Percentiles rank a stretch among this genome's conserved stretches.
Evolutionary conservation across 768 basidiomycete species (phyloP).

Genomic region (Holtermannia corniformis): DNA sequence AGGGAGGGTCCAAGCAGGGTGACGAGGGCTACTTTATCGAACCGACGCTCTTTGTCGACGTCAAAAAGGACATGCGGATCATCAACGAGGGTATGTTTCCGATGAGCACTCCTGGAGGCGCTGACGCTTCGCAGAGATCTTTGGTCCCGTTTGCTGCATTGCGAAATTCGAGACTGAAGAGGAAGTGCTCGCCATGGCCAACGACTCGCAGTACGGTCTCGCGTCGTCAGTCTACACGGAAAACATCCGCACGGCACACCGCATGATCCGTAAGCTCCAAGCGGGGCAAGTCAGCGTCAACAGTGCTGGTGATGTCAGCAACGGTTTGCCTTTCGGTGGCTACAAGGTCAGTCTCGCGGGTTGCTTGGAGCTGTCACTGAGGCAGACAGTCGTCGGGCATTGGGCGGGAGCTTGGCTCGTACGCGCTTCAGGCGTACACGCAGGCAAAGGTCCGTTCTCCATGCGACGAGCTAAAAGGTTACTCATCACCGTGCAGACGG

Average conservation of each 20-base stretch:
- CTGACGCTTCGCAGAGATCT: slow-evolving; percentile 55
- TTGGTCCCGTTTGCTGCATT: slow-evolving; percentile 82
- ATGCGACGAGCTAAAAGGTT: no score
- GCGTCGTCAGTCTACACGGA: slow-evolving; percentile 68
- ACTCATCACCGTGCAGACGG: no score
- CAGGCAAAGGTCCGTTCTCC: slow-evolving; percentile 2
- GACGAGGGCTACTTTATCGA: slow-evolving; percentile 69
- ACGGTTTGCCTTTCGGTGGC: slow-evolving; percentile 2
- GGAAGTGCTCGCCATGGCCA: slow-evolving; percentile 59
- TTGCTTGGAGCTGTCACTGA: neutral
- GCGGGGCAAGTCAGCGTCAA: slow-evolving; percentile 53
- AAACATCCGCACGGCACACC: slow-evolving; percentile 64
- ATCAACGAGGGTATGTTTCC: neutral
- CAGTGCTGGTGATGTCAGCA: neutral
- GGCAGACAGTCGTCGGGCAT: neutral
- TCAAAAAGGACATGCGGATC: slow-evolving; percentile 26
- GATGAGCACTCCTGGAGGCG: neutral
- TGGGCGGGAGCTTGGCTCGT: slow-evolving; percentile 3
- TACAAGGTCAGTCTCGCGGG: neutral
- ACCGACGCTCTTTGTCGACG: slow-evolving; percentile 66
- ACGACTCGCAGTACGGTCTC: slow-evolving; percentile 79
- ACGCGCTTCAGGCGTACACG: slow-evolving; percentile 2
- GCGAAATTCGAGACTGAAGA: slow-evolving; percentile 81
- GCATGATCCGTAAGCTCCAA: slow-evolving; percentile 61
- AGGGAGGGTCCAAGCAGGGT: slow-evolving; percentile 50